Percentiles rank a stretch among this genome's conserved stretches.
These are phyloP conservation scores for Heracleum sosnowskyi DNA, from an alignment of 129 eudicot species.

Conservation along the genomic window DNA sequence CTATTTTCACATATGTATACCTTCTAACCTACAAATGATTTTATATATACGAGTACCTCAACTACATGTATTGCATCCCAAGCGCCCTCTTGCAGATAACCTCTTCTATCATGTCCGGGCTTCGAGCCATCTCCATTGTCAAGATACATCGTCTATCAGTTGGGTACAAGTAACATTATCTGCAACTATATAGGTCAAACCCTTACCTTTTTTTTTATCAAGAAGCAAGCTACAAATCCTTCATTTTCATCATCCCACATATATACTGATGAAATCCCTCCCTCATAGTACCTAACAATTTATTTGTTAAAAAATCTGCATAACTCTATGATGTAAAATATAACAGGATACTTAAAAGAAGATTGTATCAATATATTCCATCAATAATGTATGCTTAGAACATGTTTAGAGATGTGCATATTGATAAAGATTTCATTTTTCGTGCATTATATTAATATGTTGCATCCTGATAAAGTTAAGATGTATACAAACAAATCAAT, in stretches of 20 bases:
- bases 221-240: conserved; percentile 85
- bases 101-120: conserved; percentile 83
- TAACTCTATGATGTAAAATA: neutral
- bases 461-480: too few species aligned
- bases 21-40: neutral
- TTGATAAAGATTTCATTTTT: neutral
- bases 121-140: conserved; percentile 75
- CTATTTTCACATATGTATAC: neutral
- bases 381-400: neutral
- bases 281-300: conserved; percentile 86
- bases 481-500: too few species aligned
- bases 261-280: conserved; percentile 89
- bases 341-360: neutral
- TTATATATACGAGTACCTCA: conserved; percentile 46
- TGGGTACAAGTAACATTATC: neutral
- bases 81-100: conserved; percentile 84
- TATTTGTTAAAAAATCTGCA: conserved; percentile 26
- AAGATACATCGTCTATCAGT: conserved; percentile 16
- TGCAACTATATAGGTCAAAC: neutral
- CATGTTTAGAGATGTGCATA: neutral
- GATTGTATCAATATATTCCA: neutral
- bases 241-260: conserved; percentile 89
- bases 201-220: conserved; percentile 81
- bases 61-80: conserved; percentile 99
- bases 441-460: too few species aligned